Conservation (phyloP, 371 early-diverging fungal species). For the Lichtheimia ornata region DNA sequence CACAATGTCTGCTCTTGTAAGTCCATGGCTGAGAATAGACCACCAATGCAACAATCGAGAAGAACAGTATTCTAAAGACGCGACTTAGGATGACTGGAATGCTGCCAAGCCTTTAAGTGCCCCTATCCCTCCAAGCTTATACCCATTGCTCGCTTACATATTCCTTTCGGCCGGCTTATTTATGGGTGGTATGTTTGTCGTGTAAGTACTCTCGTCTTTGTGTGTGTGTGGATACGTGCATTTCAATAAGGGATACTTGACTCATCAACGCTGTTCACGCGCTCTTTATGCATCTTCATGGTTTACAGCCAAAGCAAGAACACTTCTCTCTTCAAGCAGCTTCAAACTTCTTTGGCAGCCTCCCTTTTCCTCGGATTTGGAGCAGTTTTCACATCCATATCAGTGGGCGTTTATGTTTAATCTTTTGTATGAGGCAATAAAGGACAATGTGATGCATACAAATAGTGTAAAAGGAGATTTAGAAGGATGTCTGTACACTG, state of each 20-base stretch:
- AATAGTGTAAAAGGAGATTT: background rate
- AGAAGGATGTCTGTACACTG: no score
- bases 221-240: background rate
- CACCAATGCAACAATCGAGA: background rate
- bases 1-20: slow-evolving; percentile 2
- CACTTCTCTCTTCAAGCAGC: slow-evolving; percentile 37
- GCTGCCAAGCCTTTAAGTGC: slow-evolving; percentile 17
- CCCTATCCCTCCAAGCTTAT: slow-evolving; percentile 31
- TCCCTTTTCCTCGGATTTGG: slow-evolving; percentile 50
- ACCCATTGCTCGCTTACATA: slow-evolving; percentile 32
- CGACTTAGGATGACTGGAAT: slow-evolving; percentile 13
- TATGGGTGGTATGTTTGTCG: slow-evolving; percentile 37
- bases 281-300: background rate
- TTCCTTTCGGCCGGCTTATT: slow-evolving; percentile 33
- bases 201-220: slow-evolving; percentile 26
- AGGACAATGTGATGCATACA: background rate
- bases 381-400: slow-evolving; percentile 44
- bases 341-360: slow-evolving; percentile 38
- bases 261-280: background rate
- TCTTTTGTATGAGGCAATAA: background rate
- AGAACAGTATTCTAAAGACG: background rate
- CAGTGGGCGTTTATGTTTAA: slow-evolving; percentile 53
- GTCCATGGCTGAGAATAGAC: background rate
- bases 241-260: background rate
- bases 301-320: slow-evolving; percentile 36